These are phyloP conservation scores for Graphium sp. DNA, from an alignment of 2,329 filamentous ascomycete genomes.

Conservation along the genomic window DNA sequence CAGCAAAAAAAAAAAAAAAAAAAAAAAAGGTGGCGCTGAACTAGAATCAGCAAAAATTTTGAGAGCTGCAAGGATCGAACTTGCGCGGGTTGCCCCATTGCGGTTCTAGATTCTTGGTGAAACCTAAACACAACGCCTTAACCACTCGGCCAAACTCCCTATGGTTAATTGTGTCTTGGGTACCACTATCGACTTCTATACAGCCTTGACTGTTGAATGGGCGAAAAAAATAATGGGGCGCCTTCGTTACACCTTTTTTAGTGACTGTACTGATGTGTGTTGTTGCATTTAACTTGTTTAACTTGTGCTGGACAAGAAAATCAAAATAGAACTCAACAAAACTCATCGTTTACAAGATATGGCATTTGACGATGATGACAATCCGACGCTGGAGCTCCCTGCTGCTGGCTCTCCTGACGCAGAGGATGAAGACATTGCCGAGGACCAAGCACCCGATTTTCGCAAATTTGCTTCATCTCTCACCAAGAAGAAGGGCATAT, in stretches of 20 bases:
- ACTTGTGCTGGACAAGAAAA: too few species aligned
- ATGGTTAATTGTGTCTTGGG: conserved; percentile 1
- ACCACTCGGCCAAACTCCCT: conserved; percentile 34
- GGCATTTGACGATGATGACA: conserved; percentile 27
- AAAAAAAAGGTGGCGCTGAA: conserved; percentile 6
- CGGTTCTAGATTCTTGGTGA: conserved; percentile 13
- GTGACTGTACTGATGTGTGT: too few species aligned
- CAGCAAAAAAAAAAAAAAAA: conserved; percentile 5
- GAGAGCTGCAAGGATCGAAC: conserved; percentile 34
- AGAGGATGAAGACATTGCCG: conserved; percentile 40
- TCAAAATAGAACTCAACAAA: too few species aligned
- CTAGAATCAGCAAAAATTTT: conserved; percentile 10
- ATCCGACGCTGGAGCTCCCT: conserved; percentile 10
- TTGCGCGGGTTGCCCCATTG: conserved; percentile 26
- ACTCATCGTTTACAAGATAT: conserved; percentile 10
- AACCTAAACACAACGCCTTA: conserved; percentile 39
- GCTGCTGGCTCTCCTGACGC: conserved; percentile 8
- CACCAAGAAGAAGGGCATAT: conserved; percentile 32
- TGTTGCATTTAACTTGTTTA: too few species aligned
- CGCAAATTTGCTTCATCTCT: conserved; percentile 46
- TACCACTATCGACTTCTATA: too few species aligned
- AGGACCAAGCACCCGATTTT: conserved; percentile 78
- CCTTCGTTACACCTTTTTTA: too few species aligned
- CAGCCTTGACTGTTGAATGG: too few species aligned
- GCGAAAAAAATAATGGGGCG: too few species aligned